Conservation (phyloP, 2,329 filamentous ascomycete genomes). For the Oidium heveae region DNA sequence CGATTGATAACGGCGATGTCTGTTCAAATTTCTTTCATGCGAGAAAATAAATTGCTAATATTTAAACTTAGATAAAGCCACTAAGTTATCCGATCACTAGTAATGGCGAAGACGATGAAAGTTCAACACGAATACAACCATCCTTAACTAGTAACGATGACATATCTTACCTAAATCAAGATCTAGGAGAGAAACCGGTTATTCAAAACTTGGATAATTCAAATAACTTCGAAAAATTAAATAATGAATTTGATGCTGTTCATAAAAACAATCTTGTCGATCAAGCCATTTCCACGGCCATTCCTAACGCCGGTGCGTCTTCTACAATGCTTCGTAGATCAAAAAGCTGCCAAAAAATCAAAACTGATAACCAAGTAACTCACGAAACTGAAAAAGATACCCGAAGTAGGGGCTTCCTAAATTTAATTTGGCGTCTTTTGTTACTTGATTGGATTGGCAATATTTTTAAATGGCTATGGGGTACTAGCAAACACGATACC, state of each 20-base stretch:
- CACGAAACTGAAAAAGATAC: conserved; percentile 9
- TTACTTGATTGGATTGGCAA: conserved; percentile 16
- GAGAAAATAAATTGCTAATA: no score
- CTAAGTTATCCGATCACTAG: background rate
- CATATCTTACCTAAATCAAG: background rate
- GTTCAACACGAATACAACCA: background rate
- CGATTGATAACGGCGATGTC: no score
- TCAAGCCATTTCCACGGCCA: background rate
- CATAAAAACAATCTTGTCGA: background rate
- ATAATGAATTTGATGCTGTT: background rate
- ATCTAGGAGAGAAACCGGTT: background rate
- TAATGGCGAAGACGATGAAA: background rate
- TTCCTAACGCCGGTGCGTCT: background rate
- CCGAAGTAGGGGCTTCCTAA: conserved; percentile 10
- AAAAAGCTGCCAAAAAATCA: background rate
- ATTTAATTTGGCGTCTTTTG: conserved; percentile 13
- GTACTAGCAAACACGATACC: conserved; percentile 5
- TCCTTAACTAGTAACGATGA: background rate
- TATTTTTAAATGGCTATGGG: conserved; percentile 10
- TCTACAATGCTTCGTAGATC: background rate
- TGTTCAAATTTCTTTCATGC: no score
- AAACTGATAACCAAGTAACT: conserved; percentile 9
- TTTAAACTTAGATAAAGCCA: no score
- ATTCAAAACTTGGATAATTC: background rate
- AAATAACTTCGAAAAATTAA: background rate